Evolutionary conservation across 2,329 filamentous ascomycete genomes (phyloP).

Genomic region (Claviceps paspali): DNA sequence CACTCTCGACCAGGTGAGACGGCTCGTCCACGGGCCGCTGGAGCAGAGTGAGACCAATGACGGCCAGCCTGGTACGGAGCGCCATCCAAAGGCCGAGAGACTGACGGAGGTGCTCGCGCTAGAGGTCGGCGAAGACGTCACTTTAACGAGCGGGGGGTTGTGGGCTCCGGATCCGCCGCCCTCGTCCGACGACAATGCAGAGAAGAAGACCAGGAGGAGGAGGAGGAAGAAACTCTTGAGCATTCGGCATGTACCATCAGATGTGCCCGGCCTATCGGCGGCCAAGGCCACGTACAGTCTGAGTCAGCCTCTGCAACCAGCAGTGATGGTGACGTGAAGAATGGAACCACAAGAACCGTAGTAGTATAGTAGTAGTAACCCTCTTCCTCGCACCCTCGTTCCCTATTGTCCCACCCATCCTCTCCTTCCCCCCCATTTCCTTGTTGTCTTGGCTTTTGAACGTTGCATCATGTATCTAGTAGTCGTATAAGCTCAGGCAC

Average conservation of each 20-base stretch:
- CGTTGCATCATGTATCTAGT: too few relatives aligned
- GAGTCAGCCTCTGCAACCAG: neutral
- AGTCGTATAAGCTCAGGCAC: too few relatives aligned
- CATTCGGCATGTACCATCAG: conserved; percentile 1
- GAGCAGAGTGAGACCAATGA: neutral
- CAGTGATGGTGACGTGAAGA: conserved; percentile 1
- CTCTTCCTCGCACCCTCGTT: too few relatives aligned
- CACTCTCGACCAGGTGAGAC: conserved; percentile 28
- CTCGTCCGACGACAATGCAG: neutral
- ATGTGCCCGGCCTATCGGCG: neutral
- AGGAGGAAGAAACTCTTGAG: conserved; percentile 1
- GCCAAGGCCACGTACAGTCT: neutral
- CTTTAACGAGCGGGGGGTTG: conserved; percentile 25
- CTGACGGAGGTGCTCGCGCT: conserved; percentile 27
- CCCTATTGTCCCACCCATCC: too few relatives aligned
- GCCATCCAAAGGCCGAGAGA: conserved; percentile 5
- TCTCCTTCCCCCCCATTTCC: too few relatives aligned
- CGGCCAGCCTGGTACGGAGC: conserved; percentile 4
- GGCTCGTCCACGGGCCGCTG: conserved; percentile 11
- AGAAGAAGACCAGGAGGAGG: too few relatives aligned
- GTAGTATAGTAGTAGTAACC: too few relatives aligned
- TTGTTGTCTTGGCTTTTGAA: too few relatives aligned
- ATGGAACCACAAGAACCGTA: too few relatives aligned
- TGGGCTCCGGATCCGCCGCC: conserved; percentile 9
- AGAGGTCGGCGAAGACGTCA: conserved; percentile 26